These are phyloP conservation scores for Fusarium nygamai DNA, from an alignment of 2,329 filamentous ascomycete genomes.

Conservation along the genomic window DNA sequence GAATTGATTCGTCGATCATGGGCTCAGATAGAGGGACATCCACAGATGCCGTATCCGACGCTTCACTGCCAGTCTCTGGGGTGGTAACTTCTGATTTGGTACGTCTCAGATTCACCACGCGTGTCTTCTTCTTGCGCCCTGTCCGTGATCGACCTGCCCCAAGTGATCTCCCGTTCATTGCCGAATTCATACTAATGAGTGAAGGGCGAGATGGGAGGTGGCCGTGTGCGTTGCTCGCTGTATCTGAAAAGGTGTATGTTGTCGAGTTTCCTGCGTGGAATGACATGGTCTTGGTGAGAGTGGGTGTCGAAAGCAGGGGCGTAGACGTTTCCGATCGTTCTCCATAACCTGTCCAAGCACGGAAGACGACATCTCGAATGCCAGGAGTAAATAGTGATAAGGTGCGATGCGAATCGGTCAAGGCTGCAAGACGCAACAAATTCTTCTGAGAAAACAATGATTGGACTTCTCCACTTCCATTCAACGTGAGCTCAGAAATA, in stretches of 20 bases:
- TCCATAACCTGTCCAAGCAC: slow-evolving; percentile 85
- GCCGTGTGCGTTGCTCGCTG: slow-evolving; percentile 70
- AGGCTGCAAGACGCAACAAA: slow-evolving; percentile 79
- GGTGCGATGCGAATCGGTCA: slow-evolving; percentile 90
- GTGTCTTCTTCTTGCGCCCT: slow-evolving; percentile 81
- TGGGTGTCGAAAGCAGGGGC: slow-evolving; percentile 59
- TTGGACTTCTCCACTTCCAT: slow-evolving; percentile 83
- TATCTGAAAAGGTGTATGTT: slow-evolving; percentile 79
- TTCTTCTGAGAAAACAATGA: slow-evolving; percentile 97
- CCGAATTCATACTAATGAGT: slow-evolving; percentile 69
- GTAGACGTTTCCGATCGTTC: slow-evolving; percentile 73
- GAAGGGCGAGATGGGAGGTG: slow-evolving; percentile 75
- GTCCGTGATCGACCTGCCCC: slow-evolving; percentile 70
- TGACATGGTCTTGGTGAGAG: slow-evolving; percentile 71
- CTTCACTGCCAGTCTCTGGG: slow-evolving; percentile 58
- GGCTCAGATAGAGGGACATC: slow-evolving; percentile 70
- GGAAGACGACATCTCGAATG: slow-evolving; percentile 90
- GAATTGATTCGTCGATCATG: slow-evolving; percentile 63
- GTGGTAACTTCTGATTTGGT: slow-evolving; percentile 65
- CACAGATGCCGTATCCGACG: slow-evolving; percentile 65
- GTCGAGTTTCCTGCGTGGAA: slow-evolving; percentile 66
- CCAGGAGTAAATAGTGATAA: slow-evolving; percentile 90
- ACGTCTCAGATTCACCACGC: slow-evolving; percentile 83
- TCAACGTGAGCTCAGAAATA: slow-evolving; percentile 80
- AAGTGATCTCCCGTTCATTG: slow-evolving; percentile 70